phyloP scores from a whole-genome alignment of 2,329 filamentous ascomycete species.

The Sporothrix luriei region DNA sequence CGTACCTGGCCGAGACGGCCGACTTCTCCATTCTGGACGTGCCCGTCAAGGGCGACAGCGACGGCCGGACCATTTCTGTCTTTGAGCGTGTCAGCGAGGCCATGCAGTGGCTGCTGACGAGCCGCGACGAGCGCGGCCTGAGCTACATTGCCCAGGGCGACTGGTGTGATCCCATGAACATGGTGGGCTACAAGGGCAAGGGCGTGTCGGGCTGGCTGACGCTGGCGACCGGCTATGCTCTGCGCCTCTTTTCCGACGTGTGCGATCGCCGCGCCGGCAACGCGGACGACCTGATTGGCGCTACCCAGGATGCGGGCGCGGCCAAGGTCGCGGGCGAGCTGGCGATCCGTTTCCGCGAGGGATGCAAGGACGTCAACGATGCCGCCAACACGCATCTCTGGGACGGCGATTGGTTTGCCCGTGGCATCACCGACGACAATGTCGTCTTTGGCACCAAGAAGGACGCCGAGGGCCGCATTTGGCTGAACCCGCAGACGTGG shows the following conservation, averaged over 20 bases:
- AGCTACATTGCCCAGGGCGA: conserved; percentile 62
- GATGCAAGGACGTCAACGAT: conserved; percentile 52
- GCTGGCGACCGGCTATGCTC: conserved; percentile 56
- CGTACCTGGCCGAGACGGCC: conserved; percentile 58
- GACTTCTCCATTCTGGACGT: conserved; percentile 56
- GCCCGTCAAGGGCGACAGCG: conserved; percentile 49
- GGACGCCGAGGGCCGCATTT: conserved; percentile 58
- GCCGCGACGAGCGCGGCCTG: conserved; percentile 56
- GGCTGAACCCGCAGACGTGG: conserved; percentile 61
- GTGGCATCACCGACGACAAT: conserved; percentile 60
- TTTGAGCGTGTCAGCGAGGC: conserved; percentile 59
- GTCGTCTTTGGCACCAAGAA: conserved; percentile 55
- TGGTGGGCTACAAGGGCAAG: conserved; percentile 61
- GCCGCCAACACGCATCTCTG: conserved; percentile 57
- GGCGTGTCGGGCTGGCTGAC: conserved; percentile 63
- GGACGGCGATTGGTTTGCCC: conserved; percentile 60
- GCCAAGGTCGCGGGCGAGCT: conserved; percentile 34
- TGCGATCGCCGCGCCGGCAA: conserved; percentile 50
- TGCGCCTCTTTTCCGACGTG: conserved; percentile 57
- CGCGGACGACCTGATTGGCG: conserved; percentile 35
- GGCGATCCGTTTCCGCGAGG: conserved; percentile 50
- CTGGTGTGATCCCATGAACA: conserved; percentile 65
- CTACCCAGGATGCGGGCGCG: background rate
- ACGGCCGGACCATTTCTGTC: conserved; percentile 53
- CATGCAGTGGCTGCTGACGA: conserved; percentile 58